Conservation (phyloP, 148 eudicot genomes). For the Chenopodium quinoa region DNA sequence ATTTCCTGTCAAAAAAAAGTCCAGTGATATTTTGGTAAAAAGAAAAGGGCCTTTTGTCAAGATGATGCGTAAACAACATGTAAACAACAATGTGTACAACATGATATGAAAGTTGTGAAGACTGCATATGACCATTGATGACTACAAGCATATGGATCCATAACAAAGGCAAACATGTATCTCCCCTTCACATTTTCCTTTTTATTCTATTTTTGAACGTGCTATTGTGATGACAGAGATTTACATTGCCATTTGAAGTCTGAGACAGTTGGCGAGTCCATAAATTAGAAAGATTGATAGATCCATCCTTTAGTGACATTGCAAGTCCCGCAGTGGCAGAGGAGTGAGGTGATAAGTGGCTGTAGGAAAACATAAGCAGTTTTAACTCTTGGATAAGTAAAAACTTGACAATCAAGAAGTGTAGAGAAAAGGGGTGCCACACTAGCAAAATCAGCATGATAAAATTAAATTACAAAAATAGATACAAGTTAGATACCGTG, state of each 20-base stretch:
- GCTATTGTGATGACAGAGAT: conserved; percentile 2
- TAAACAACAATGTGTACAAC: neutral
- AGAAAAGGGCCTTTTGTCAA: neutral
- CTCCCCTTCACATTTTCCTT: neutral
- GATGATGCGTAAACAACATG: too few relatives aligned
- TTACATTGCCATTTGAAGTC: conserved; percentile 72
- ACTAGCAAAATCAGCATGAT: neutral
- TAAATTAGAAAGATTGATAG: conserved; percentile 76
- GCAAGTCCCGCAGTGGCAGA: conserved; percentile 77
- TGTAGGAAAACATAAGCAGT: conserved; percentile 32
- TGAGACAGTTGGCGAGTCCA: conserved; percentile 93
- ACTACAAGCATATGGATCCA: neutral
- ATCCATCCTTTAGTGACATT: conserved; percentile 77
- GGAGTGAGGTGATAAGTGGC: conserved; percentile 74
- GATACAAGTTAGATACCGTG: conserved; percentile 54
- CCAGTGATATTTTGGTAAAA: too few relatives aligned
- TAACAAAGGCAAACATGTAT: neutral
- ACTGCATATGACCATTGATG: neutral
- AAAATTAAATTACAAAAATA: conserved; percentile 6
- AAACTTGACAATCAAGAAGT: conserved; percentile 11
- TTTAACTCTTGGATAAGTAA: neutral
- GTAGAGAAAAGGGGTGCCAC: neutral
- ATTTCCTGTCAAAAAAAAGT: too few relatives aligned
- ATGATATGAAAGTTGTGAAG: neutral
- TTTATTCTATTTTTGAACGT: neutral